Evolutionary conservation across 768 basidiomycete species (phyloP), one percentile per base, ranked within the genome.

Genomic region (Tephrocybe sp.): DNA sequence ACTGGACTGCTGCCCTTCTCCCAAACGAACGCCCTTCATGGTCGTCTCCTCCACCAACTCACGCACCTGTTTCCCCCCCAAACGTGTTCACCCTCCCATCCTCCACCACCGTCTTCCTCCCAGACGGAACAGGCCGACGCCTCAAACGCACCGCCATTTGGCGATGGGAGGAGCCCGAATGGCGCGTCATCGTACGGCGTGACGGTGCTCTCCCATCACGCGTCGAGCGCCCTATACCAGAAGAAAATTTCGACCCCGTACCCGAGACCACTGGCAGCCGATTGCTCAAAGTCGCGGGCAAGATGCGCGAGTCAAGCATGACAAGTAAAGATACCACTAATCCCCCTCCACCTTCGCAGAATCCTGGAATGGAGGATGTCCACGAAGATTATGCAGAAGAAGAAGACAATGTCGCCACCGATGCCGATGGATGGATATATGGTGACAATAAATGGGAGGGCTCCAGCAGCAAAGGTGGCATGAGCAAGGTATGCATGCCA

Each of bases 401-500:
- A 2, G 79, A 82, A 45, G 79, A 84, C 37, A 68, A 71, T 23
- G 18, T 57, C 9, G 62, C 70, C 30, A 95, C 93, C 1, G 94
- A 97, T 62, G 62, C 74, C 3, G 91, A 94, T 52, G 94, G 94
- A 3, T 97, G 94, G 94, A 78, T 93, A 5, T 97, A 93, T 60
- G 87, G 84, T 2, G 94, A 94, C 57, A 97, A 97, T 65, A 95
- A 97, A 64, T 97, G 94, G 94, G 93, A 97, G 61, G 77, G 71
- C 16, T 73, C 78, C 38, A 84, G 82, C 46, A 72, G 73, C 47
- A 87, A 84, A 57, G 90, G 91, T 41, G 91, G 91, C 5, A 79
- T 94, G 70, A 88, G 93, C 64, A 94, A 94, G 74, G 85, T 84
- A 34, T 36, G 69, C n/a, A n/a, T n/a, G n/a, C n/a, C n/a, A n/a